Percentiles rank a stretch among this genome's conserved stretches.
These are phyloP conservation scores for Penicillium sp. DNA, from an alignment of 2,329 filamentous ascomycete genomes.

Conservation along the genomic window DNA sequence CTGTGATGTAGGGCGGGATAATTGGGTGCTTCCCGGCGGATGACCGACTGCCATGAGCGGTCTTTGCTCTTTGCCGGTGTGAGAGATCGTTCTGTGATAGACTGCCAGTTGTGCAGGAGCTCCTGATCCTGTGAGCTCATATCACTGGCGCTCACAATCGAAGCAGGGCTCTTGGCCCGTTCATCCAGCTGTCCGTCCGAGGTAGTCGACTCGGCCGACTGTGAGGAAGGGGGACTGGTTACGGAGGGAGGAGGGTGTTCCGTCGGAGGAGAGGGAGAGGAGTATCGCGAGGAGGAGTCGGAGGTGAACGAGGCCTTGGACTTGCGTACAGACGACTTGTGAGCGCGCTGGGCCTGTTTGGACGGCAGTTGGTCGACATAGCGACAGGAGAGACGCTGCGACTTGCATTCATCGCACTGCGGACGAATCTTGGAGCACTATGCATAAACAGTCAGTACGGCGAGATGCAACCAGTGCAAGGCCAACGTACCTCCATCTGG, in stretches of 20 bases:
- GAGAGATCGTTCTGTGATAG: slow-evolving; percentile 5
- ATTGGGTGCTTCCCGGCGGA: slow-evolving; percentile 6
- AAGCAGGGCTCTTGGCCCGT: not conserved
- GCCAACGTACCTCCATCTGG: slow-evolving; percentile 4
- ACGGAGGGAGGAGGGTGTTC: not conserved
- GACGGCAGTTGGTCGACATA: not conserved
- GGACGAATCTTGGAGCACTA: slow-evolving; percentile 5
- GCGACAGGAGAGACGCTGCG: slow-evolving; percentile 5
- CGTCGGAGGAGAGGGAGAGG: slow-evolving; percentile 3
- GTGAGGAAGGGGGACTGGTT: slow-evolving; percentile 1
- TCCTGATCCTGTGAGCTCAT: not conserved
- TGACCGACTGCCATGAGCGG: slow-evolving; percentile 12
- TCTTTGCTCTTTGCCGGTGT: slow-evolving; percentile 8
- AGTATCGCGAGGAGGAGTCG: not conserved
- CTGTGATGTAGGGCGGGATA: slow-evolving; percentile 13
- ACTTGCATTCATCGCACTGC: slow-evolving; percentile 11
- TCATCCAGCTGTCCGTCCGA: not conserved
- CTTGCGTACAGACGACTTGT: not conserved
- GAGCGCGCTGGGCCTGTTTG: not conserved
- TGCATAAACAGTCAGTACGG: not conserved
- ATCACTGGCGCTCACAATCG: not conserved
- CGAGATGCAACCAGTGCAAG: not conserved
- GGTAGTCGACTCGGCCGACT: not conserved
- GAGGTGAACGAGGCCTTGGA: not conserved
- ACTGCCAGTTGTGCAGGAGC: slow-evolving; percentile 6